Percentiles rank a stretch among this genome's conserved stretches.
Evolutionary conservation across 2,329 filamentous ascomycete species (phyloP).

Genomic region (Talaromyces amestolkiae): DNA sequence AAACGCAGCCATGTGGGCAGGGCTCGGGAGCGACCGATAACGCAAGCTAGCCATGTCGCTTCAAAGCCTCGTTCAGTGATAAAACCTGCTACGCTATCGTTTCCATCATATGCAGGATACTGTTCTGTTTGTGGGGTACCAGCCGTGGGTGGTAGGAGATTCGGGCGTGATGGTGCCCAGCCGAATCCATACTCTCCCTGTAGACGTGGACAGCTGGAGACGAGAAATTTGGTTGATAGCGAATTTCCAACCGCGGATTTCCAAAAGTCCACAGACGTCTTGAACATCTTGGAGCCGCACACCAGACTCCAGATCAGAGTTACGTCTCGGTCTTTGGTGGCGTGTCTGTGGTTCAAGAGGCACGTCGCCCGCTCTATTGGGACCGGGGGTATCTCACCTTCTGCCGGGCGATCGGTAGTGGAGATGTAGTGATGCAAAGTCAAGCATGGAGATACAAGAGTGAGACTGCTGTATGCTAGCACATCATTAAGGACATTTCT

Average conservation of each 20-base stretch:
- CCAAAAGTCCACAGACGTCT: slow-evolving; percentile 18
- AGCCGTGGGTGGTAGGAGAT: slow-evolving; percentile 17
- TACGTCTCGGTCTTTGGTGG: slow-evolving; percentile 24
- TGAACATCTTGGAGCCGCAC: slow-evolving; percentile 16
- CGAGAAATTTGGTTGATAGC: slow-evolving; percentile 1
- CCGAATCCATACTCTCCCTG: slow-evolving; percentile 8
- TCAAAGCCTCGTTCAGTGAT: slow-evolving; percentile 14
- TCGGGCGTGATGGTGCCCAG: slow-evolving; percentile 20
- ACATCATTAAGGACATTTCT: neutral
- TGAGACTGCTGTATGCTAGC: slow-evolving; percentile 13
- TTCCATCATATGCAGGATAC: neutral
- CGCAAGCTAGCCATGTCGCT: neutral
- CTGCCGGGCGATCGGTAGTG: neutral
- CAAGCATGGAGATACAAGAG: slow-evolving; percentile 14
- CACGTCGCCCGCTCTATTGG: slow-evolving; percentile 21
- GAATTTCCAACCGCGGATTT: neutral
- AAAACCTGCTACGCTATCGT: slow-evolving; percentile 1
- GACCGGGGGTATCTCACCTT: slow-evolving; percentile 6
- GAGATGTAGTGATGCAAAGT: slow-evolving; percentile 17
- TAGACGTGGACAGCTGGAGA: slow-evolving; percentile 14
- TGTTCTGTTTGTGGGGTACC: neutral
- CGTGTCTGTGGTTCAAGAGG: slow-evolving; percentile 25
- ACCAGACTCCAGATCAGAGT: slow-evolving; percentile 25
- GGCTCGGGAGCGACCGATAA: slow-evolving; percentile 2
- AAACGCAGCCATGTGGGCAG: neutral